phyloP scores from a whole-genome alignment of 352 stramenopile genomes.

The Blastocystis sp. region DNA sequence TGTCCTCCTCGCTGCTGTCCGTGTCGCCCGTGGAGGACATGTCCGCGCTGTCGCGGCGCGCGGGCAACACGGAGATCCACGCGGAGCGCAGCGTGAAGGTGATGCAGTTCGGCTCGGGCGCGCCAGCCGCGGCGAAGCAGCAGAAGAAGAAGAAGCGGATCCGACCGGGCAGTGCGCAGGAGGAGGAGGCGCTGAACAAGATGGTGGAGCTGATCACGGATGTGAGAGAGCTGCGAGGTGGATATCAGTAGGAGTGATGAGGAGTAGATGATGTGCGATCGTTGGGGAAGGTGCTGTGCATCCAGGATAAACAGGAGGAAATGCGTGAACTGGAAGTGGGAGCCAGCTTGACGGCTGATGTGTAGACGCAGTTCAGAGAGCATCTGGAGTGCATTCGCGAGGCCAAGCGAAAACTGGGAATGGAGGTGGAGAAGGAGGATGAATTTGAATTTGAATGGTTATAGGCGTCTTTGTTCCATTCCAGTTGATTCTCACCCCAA shows the following conservation, averaged over 20 bases:
- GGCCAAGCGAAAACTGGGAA: neutral
- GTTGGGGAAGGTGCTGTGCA: neutral
- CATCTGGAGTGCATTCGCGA: slow-evolving; percentile 6
- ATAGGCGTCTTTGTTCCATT: neutral
- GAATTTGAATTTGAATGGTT: neutral
- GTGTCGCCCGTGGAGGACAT: slow-evolving; percentile 53
- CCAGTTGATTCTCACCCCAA: neutral
- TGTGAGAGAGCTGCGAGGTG: neutral
- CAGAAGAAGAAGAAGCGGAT: slow-evolving; percentile 51
- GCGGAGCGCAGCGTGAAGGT: slow-evolving; percentile 36
- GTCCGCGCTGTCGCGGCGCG: slow-evolving; percentile 25
- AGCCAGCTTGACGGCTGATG: neutral
- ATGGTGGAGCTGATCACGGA: slow-evolving; percentile 37
- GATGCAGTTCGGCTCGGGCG: slow-evolving; percentile 51
- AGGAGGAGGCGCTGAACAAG: slow-evolving; percentile 51
- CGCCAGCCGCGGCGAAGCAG: slow-evolving; percentile 16
- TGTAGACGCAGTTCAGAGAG: neutral
- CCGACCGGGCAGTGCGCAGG: slow-evolving; percentile 34
- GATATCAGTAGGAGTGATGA: neutral
- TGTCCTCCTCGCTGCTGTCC: neutral
- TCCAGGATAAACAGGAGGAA: neutral
- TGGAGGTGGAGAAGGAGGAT: neutral
- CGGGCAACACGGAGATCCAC: slow-evolving; percentile 44
- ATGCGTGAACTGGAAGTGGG: neutral
- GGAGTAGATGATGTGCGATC: neutral